Conservation (phyloP, 2,329 filamentous ascomycete species). For the Anisogramma anomala region DNA sequence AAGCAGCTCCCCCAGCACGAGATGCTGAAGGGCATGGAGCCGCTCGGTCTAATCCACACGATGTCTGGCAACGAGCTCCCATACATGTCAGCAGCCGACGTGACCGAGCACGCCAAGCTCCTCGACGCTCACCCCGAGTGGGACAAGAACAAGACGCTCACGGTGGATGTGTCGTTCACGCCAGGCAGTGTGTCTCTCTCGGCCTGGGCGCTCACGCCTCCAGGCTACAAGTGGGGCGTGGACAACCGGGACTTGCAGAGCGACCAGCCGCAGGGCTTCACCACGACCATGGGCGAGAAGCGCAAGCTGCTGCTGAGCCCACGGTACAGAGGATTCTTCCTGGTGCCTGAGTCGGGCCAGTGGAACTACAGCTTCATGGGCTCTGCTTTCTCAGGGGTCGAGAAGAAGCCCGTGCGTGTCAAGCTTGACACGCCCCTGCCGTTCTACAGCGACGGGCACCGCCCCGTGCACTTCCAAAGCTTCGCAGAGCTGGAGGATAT, state of each 20-base stretch:
- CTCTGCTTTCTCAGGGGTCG: slow-evolving; percentile 70
- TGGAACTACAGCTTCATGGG: slow-evolving; percentile 99
- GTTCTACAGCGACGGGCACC: slow-evolving; percentile 88
- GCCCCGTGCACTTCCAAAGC: slow-evolving; percentile 90
- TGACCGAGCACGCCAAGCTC: slow-evolving; percentile 83
- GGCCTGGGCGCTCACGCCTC: slow-evolving; percentile 83
- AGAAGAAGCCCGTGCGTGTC: slow-evolving; percentile 84
- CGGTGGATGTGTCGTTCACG: slow-evolving; percentile 91
- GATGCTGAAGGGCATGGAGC: slow-evolving; percentile 74
- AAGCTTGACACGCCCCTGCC: slow-evolving; percentile 83
- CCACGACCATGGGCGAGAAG: slow-evolving; percentile 85
- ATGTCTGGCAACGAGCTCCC: slow-evolving; percentile 87
- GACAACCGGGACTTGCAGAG: slow-evolving; percentile 89
- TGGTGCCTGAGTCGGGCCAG: slow-evolving; percentile 76
- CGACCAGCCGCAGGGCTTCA: slow-evolving; percentile 90
- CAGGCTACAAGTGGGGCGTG: slow-evolving; percentile 92
- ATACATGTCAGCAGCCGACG: slow-evolving; percentile 92
- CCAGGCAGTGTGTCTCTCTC: slow-evolving; percentile 91
- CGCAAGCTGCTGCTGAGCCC: slow-evolving; percentile 87
- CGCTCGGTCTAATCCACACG: slow-evolving; percentile 90
- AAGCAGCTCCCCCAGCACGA: slow-evolving; percentile 87
- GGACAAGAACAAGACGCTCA: slow-evolving; percentile 83
- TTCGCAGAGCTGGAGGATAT: slow-evolving; percentile 96
- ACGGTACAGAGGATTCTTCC: slow-evolving; percentile 88
- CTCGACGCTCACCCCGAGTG: slow-evolving; percentile 71